Evolutionary conservation across 805 yeast genomes (phyloP).

Genomic region (Saccharomycopsis capsularis): DNA sequence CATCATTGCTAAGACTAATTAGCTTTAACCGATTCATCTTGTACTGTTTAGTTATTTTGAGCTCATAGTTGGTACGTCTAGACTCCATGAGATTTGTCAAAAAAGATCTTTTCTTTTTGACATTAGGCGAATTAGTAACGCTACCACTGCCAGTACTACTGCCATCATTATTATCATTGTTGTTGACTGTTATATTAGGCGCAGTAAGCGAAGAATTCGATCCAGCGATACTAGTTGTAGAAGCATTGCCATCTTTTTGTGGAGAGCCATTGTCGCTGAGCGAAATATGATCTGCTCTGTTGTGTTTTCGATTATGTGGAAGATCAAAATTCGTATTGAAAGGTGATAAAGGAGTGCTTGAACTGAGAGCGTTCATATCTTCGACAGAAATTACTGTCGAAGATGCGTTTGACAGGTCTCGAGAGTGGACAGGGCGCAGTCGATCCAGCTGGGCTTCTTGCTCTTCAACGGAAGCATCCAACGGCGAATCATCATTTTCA

Average conservation of each 20-base stretch:
- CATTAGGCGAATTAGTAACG: too few relatives aligned
- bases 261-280: too few relatives aligned
- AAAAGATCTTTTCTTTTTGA: conserved; percentile 22
- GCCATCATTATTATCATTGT: too few relatives aligned
- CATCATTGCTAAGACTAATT: conserved; percentile 37
- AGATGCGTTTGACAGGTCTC: too few relatives aligned
- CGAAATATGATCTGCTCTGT: neutral
- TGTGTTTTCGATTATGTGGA: neutral
- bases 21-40: conserved; percentile 38
- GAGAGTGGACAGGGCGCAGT: too few relatives aligned
- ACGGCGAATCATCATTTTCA: neutral
- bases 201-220: neutral
- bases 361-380: neutral
- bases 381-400: neutral
- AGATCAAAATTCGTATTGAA: neutral
- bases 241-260: too few relatives aligned
- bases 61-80: conserved; percentile 42
- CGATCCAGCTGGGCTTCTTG: too few relatives aligned
- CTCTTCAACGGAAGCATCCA: conserved; percentile 22
- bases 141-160: too few relatives aligned
- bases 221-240: too few relatives aligned
- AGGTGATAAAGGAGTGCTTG: neutral
- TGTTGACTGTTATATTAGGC: neutral
- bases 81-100: conserved; percentile 41
- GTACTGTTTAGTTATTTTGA: conserved; percentile 34